phyloP scores from a whole-genome alignment of 2,329 filamentous ascomycete species.

The Curvularia sp. region DNA sequence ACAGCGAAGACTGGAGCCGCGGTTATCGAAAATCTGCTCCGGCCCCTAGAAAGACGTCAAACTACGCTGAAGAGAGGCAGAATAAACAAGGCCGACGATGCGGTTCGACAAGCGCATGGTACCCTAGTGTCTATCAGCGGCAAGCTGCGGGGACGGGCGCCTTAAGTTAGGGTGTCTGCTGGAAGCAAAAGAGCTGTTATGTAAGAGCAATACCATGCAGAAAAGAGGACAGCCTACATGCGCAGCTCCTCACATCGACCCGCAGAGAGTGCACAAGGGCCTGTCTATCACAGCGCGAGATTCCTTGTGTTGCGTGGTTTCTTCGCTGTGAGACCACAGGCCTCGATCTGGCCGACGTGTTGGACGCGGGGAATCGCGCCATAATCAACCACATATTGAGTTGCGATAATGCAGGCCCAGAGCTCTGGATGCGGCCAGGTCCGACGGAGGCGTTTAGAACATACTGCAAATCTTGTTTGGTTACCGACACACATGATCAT shows the following conservation, averaged over 20 bases:
- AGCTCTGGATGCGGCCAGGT: constrained; percentile 7
- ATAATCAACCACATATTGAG: not conserved
- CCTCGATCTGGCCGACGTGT: not conserved
- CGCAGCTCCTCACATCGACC: not conserved
- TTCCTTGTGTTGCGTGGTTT: not conserved
- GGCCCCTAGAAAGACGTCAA: no score
- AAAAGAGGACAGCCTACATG: not conserved
- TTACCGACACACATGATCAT: constrained; percentile 16
- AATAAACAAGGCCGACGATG: no score
- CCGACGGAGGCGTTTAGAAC: constrained; percentile 10
- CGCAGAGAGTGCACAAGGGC: not conserved
- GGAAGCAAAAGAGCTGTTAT: not conserved
- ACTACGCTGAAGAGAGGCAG: no score
- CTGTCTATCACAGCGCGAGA: not conserved
- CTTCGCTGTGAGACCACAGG: not conserved
- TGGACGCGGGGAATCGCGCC: constrained; percentile 1
- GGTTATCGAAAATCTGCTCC: no score
- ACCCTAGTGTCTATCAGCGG: no score
- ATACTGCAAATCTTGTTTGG: constrained; percentile 9
- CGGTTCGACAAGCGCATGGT: no score
- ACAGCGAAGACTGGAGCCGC: no score
- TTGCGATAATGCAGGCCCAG: not conserved
- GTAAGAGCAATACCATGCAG: not conserved
- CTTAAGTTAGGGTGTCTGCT: not conserved
- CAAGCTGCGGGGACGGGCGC: not conserved